Conservation (phyloP, 164 flowering plant genomes). For the Taxillus chinensis region DNA sequence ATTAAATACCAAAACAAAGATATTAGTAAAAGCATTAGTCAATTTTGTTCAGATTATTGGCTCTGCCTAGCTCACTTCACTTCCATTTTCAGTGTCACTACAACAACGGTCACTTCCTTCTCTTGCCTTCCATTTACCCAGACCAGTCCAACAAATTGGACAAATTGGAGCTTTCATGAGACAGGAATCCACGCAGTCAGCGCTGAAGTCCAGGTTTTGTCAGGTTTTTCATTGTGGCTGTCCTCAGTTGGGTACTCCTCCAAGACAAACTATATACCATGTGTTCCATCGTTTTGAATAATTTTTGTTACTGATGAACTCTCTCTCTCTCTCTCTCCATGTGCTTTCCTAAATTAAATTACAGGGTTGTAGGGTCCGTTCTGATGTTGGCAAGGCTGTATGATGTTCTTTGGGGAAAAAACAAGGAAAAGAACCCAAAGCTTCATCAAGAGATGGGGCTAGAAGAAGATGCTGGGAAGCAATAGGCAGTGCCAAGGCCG, state of each 20-base stretch:
- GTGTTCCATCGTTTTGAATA: too few relatives aligned
- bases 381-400: too few relatives aligned
- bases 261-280: conserved; percentile 33
- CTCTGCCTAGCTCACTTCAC: conserved; percentile 11
- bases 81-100: conserved; percentile 9
- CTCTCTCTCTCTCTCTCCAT: too few relatives aligned
- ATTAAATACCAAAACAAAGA: too few relatives aligned
- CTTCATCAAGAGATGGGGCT: background rate
- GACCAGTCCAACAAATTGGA: conserved; percentile 32
- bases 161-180: conserved; percentile 34
- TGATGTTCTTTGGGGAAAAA: conserved; percentile 78
- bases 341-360: too few relatives aligned
- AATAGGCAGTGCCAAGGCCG: too few relatives aligned
- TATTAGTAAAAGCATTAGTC: too few relatives aligned
- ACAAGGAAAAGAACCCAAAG: conserved; percentile 23
- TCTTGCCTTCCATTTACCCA: conserved; percentile 7
- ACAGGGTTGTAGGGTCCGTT: too few relatives aligned
- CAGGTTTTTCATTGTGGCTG: too few relatives aligned
- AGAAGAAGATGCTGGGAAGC: too few relatives aligned
- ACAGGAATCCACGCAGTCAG: conserved; percentile 41
- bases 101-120: conserved; percentile 6
- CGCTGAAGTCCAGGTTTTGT: conserved; percentile 41
- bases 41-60: conserved; percentile 1
- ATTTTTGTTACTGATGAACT: too few relatives aligned
- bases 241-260: conserved; percentile 26